Evolutionary conservation across 2,329 filamentous ascomycete genomes (phyloP).

Genomic region (Scedosporium minutisporum): DNA sequence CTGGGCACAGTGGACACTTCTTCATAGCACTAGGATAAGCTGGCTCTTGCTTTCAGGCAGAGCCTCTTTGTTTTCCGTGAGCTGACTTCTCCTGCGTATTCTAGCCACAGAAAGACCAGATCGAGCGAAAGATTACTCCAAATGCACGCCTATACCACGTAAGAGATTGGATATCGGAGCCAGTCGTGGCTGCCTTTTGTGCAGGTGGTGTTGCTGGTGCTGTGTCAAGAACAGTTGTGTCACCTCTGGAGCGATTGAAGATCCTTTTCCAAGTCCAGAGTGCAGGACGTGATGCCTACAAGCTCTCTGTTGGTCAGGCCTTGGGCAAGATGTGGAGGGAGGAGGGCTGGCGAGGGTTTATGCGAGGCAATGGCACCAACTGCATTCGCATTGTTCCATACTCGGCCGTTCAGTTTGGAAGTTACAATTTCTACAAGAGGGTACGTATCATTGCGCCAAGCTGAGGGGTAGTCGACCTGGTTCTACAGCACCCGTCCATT

Average conservation of each 20-base stretch:
- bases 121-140: neutral
- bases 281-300: constrained; percentile 82
- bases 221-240: constrained; percentile 95
- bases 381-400: constrained; percentile 98
- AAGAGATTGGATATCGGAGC: constrained; percentile 55
- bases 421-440: constrained; percentile 94
- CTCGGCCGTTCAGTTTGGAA: constrained; percentile 95
- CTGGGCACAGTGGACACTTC: neutral
- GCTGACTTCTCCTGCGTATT: neutral
- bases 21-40: neutral
- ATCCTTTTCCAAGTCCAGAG: constrained; percentile 97
- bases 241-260: constrained; percentile 88
- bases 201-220: constrained; percentile 90
- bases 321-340: constrained; percentile 93
- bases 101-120: neutral
- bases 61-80: no score
- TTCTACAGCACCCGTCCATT: no score
- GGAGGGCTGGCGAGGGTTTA: constrained; percentile 93
- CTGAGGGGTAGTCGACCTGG: no score
- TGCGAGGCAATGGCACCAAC: constrained; percentile 96
- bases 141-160: neutral
- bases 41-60: no score
- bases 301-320: constrained; percentile 80
- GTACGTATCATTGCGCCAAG: constrained; percentile 38
- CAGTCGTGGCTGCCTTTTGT: constrained; percentile 83